Evolutionary conservation across 495 filamentous ascomycete genomes (phyloP), one percentile per base, ranked within the genome.

Genomic region (Hypoxylon lenormandii): DNA sequence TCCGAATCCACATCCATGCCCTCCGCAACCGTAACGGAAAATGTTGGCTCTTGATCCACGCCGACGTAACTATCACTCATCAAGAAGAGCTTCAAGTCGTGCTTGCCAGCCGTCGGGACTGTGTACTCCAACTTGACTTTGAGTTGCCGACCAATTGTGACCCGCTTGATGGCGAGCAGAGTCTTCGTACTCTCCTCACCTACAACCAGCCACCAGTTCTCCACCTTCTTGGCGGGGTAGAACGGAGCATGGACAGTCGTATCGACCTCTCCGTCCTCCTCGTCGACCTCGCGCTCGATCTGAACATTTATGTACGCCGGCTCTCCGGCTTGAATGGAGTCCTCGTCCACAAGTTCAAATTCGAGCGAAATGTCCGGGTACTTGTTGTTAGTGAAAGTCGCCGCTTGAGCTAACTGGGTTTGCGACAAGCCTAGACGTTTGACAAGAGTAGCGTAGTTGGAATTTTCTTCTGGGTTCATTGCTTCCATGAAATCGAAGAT

Each of bases 51-150:
- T 76, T 98, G 95, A 81, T 99, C 95, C 43, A 99, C 93, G 5
- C 96, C 96, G 15, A 97, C 87, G 78, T 97, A 99, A 78, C 92
- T 96, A 79, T 99, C 95, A 77, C 95, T 92, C 92, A 99, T 96
- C 77, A 98, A 82, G 79, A 91, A 97, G 57, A 97, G 82, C 73
- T 92, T 97, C 74, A 99, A 79, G 56, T 96, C 88, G 79, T 97
- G 91, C 69, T 92, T 85, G 28, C 95, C 95, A 53, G 91, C 86
- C 36, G 88, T 89, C 22, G 92, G 93, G 60, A 97, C 90, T 5
- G 92, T 90, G 80, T 91, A 97, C 79, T 97, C 94, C 53, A 99
- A 81, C 74, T 86, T 89, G 50, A 91, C 82, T 68, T 93, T 90
- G 68, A 97, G 75, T 73, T 88, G 87, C 62, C 84, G 86, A 40